Conservation (phyloP, 805 yeast species). For the Metschnikowia kofuensis region DNA sequence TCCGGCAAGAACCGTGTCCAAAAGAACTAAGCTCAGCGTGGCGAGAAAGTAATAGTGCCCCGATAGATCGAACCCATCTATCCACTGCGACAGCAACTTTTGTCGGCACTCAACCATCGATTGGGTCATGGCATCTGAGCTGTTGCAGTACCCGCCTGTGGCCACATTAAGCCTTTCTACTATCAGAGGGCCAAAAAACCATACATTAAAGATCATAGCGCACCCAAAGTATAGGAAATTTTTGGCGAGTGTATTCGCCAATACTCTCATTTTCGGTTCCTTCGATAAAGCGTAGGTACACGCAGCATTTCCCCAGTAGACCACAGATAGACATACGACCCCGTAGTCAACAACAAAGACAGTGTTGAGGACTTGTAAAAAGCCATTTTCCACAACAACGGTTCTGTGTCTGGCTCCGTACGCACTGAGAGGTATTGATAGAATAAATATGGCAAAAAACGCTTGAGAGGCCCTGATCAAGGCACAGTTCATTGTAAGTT, state of each 20-base stretch:
- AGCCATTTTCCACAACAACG: slow-evolving; percentile 11
- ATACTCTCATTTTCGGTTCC: neutral
- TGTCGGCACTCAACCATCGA: slow-evolving; percentile 7
- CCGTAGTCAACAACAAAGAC: slow-evolving; percentile 27
- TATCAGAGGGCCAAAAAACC: slow-evolving; percentile 37
- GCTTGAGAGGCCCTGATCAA: neutral
- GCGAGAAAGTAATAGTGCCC: slow-evolving; percentile 16
- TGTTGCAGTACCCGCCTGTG: slow-evolving; percentile 16
- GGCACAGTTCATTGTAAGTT: neutral
- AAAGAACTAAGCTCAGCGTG: slow-evolving; percentile 12
- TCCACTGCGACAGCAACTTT: slow-evolving; percentile 8
- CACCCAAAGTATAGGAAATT: slow-evolving; percentile 13
- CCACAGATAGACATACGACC: slow-evolving; percentile 28
- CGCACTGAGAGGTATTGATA: slow-evolving; percentile 23
- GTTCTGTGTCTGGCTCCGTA: slow-evolving; percentile 13
- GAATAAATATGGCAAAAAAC: slow-evolving; percentile 16
- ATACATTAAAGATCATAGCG: slow-evolving; percentile 16
- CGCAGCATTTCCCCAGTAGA: slow-evolving; percentile 14
- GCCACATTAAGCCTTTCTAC: slow-evolving; percentile 25
- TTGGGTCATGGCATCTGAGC: neutral
- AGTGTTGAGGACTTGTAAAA: slow-evolving; percentile 19
- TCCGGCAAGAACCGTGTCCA: neutral
- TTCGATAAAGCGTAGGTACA: neutral
- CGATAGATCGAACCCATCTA: slow-evolving; percentile 16
- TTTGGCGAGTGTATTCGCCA: slow-evolving; percentile 3